Evolutionary conservation across 345 rosid species (phyloP), one percentile per base, ranked within the genome.

Genomic region (Linum tenue): DNA sequence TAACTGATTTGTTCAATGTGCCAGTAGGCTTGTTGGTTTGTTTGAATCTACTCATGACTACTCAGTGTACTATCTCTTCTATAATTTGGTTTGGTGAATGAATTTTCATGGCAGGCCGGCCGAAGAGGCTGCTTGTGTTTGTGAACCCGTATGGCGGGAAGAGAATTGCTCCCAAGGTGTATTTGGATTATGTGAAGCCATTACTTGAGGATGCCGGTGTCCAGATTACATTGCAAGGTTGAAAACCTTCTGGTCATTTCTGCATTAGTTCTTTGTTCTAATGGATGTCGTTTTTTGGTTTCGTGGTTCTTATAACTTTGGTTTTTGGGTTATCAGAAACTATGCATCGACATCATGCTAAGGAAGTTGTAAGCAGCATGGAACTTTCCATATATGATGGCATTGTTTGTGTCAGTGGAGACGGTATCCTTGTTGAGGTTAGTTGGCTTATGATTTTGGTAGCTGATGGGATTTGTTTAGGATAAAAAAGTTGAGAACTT

Each of bases 391-490:
- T 67, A 64, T 90, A 80, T 38, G 96, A 94, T 68, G 99, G 97
- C 39, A 79, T 94, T 73, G 97, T 90, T 71, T 90, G 97, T 71
- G 92, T 90, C 59, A 94, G 99, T 15, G 99, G 99, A 6, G 99
- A 94, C 50, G 99, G 97, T 37, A 64, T 88, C 41, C 96, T 94
- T 70, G 99, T 84, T 68, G 99, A 94, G 97, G 99, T 94, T 44
- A 65, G 81, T 75, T 72, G 62, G 68, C 0, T 55, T 41, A 41
- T 41, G 44, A 41, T 4, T 41, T 41, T 41, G 44, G 9, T 41
- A 22, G 31, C 31, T 22, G 31, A 22, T 22, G 31, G 31, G 31
- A 22, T 22, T 22, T 22, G 31, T 22, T 22, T 22, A 22, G 31
- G 31, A 22, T 22, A 22, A 22, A 22, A 22, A 22, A 22, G 31